These are phyloP conservation scores for Cryphonectria parasitica DNA, from an alignment of 2,329 filamentous ascomycete genomes.

Conservation along the genomic window DNA sequence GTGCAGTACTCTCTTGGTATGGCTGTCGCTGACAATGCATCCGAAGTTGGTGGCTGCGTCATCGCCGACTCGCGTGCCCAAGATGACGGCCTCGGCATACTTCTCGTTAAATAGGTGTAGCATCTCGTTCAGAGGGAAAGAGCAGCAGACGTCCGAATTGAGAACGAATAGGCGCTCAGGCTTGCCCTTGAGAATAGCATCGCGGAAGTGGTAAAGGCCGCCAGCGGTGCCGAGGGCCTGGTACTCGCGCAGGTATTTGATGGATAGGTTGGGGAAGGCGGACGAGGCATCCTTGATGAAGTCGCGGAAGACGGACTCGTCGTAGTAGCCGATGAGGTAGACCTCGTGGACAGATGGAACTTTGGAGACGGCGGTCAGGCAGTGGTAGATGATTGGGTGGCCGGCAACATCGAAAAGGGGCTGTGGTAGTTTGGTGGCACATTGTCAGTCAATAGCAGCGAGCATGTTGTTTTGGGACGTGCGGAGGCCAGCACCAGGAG, in stretches of 20 bases:
- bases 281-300: conserved; percentile 91
- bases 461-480: not conserved
- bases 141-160: conserved; percentile 98
- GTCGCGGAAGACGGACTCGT: conserved; percentile 94
- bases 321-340: conserved; percentile 98
- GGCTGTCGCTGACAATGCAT: conserved; percentile 92
- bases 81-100: conserved; percentile 93
- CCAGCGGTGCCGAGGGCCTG: conserved; percentile 94
- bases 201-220: conserved; percentile 97
- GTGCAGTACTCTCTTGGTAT: conserved; percentile 94
- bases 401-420: conserved; percentile 98
- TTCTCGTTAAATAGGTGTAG: conserved; percentile 91
- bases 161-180: conserved; percentile 96
- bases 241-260: conserved; percentile 97
- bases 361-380: conserved; percentile 87
- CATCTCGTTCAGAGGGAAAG: conserved; percentile 96
- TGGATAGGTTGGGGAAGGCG: conserved; percentile 84
- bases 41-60: conserved; percentile 96
- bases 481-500: conserved; percentile 7
- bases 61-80: conserved; percentile 88
- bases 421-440: conserved; percentile 48
- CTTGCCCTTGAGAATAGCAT: conserved; percentile 94
- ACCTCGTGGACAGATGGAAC: conserved; percentile 93
- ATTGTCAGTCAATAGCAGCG: conserved; percentile 6
- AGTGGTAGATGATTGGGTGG: conserved; percentile 98